Evolutionary conservation across 2,329 filamentous ascomycete genomes (phyloP).

Genomic region (Botrytis porri): DNA sequence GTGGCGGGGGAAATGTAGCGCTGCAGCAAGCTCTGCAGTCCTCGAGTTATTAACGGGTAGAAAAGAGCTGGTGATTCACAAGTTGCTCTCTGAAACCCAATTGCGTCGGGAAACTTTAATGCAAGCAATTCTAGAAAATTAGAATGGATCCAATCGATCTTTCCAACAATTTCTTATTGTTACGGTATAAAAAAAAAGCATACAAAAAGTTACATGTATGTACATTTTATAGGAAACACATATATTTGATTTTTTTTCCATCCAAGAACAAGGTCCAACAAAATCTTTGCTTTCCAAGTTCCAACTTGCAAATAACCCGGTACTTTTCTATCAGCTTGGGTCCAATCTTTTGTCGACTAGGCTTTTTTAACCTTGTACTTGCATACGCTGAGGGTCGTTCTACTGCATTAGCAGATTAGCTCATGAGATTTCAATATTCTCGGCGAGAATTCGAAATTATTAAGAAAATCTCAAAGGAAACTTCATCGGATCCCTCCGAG

Average conservation of each 20-base stretch:
- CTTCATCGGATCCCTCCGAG: background rate
- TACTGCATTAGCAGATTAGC: slow-evolving; percentile 1
- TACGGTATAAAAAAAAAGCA: background rate
- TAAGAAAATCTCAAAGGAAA: background rate
- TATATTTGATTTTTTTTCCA: background rate
- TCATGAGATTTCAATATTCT: background rate
- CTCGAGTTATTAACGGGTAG: background rate
- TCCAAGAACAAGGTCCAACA: background rate
- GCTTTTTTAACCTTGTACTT: background rate
- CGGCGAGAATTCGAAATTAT: background rate
- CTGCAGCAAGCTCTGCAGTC: background rate
- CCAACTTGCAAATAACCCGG: background rate
- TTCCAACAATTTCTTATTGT: background rate
- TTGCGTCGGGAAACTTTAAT: background rate
- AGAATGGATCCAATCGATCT: background rate
- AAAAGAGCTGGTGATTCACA: background rate
- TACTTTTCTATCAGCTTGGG: background rate
- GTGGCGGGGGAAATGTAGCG: background rate
- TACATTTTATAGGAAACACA: background rate
- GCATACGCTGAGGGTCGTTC: background rate
- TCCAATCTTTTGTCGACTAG: background rate
- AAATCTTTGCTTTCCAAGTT: background rate
- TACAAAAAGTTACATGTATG: background rate
- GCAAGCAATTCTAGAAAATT: background rate
- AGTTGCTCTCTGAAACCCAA: background rate